Conservation (phyloP, 306 rosid species). For the Cucumis melo region DNA sequence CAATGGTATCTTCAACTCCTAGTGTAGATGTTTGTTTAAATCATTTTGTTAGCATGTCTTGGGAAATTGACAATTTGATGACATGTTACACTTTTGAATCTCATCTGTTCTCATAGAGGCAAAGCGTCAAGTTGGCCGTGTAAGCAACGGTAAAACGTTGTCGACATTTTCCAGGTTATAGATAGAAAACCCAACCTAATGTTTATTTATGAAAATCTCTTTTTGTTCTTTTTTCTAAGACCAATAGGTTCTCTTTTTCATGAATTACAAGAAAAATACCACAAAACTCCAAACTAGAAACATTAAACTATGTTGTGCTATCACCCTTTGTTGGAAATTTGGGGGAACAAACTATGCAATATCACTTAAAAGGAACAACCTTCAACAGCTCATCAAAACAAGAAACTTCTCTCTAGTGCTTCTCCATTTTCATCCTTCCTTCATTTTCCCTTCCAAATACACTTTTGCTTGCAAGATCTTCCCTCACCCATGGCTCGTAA, state of each 20-base stretch:
- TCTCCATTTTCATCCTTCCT: not conserved
- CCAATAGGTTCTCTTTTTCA: not conserved
- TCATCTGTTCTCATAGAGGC: not conserved
- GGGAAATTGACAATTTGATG: not conserved
- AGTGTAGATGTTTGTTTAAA: not conserved
- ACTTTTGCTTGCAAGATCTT: not conserved
- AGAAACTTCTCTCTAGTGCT: not conserved
- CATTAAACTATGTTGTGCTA: not conserved
- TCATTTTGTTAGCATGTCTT: not conserved
- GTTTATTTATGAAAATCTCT: not conserved
- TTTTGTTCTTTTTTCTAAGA: not conserved
- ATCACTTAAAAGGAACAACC: not conserved
- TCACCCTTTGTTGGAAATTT: not conserved
- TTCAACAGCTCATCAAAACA: not conserved
- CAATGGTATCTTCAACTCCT: not conserved
- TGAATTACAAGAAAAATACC: not conserved
- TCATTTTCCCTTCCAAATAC: not conserved
- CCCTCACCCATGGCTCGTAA: slow-evolving; percentile 1
- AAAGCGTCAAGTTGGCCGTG: not conserved
- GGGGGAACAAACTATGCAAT: not conserved
- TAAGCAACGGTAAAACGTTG: not conserved
- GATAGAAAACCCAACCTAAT: not conserved
- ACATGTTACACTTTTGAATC: not conserved
- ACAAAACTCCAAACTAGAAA: slow-evolving; percentile 2
- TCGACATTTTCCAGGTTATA: not conserved